Conservation (phyloP, 2,329 filamentous ascomycete species). For the Bipolaris sorokiniana region DNA sequence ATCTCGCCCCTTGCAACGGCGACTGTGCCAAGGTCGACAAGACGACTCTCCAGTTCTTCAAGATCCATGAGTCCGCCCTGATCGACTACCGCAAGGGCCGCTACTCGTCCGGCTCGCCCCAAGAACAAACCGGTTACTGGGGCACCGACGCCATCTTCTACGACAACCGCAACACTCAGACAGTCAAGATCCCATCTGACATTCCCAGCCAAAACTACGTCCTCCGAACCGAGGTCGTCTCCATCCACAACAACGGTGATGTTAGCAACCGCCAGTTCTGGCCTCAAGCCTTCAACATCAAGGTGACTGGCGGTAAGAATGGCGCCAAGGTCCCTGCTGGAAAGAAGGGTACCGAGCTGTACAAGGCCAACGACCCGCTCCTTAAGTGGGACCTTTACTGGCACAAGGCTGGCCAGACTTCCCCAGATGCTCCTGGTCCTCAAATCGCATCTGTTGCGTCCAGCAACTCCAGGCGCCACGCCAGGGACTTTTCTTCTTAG, state of each 20-base stretch:
- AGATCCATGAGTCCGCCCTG: conserved; percentile 40
- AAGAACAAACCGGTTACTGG: conserved; percentile 40
- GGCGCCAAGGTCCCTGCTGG: conserved; percentile 32
- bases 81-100: conserved; percentile 39
- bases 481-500: conserved; percentile 37
- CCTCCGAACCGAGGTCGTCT: conserved; percentile 44
- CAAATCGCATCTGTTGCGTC: conserved; percentile 27
- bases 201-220: conserved; percentile 46
- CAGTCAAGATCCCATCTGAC: conserved; percentile 39
- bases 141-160: conserved; percentile 46
- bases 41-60: conserved; percentile 42
- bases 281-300: conserved; percentile 47
- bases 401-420: conserved; percentile 35
- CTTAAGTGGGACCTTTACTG: conserved; percentile 41
- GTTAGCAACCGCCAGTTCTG: conserved; percentile 43
- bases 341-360: conserved; percentile 41
- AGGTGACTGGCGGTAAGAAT: conserved; percentile 40
- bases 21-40: conserved; percentile 43
- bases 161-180: conserved; percentile 40
- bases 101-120: conserved; percentile 26
- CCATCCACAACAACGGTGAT: conserved; percentile 45
- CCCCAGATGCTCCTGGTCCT: conserved; percentile 32
- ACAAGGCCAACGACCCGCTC: conserved; percentile 34
- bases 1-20: conserved; percentile 42
- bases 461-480: conserved; percentile 24